Evolutionary conservation across 306 rosid genomes (phyloP), one percentile per base, ranked within the genome.

Genomic region (Cucurbita argyrosperma): DNA sequence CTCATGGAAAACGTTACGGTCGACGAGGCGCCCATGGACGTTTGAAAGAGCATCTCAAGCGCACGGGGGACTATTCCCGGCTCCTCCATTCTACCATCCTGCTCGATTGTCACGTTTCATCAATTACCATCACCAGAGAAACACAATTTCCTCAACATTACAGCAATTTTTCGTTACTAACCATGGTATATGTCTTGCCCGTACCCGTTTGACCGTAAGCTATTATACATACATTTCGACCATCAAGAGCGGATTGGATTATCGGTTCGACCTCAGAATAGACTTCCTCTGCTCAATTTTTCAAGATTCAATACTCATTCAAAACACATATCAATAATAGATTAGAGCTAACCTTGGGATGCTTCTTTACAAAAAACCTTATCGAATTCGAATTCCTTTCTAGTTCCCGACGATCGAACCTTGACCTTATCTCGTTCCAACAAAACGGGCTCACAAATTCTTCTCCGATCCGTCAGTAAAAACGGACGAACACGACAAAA

Each of bases 181-280:
- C 98, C 97, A 93, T 93, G 70, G 98, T 90, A 85, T 85, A 93
- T 70, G 98, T 90, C 85, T 93, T 93, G 77, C 98, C 98, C 2
- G 98, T 93, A 79, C 97, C 90, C 5, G 98, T 93, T 86, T 93
- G 98, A 75, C 98, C 98, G 4, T 87, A 91, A 76, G 98, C 96
- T 46, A 93, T 84, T 76, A 93, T 79, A 54, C 96, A 93, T 15
- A 90, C 98, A 76, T 89, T 93, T 71, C 91, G 90, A 13, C 98
- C 98, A 55, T 93, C 97, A 72, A 90, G 82, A 38, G 97, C 94
- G 46, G 97, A 93, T 84, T 88, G 87, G 76, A 90, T 82, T 76
- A 93, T 86, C 52, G 98, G 97, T 83, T 86, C 96, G 68, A 93
- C 94, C 87, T 90, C 98, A 67, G 77, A 83, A 77, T 87, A 93